Evolutionary conservation across 306 rosid species (phyloP), one percentile per base, ranked within the genome.

Genomic region (Argentina anserina): DNA sequence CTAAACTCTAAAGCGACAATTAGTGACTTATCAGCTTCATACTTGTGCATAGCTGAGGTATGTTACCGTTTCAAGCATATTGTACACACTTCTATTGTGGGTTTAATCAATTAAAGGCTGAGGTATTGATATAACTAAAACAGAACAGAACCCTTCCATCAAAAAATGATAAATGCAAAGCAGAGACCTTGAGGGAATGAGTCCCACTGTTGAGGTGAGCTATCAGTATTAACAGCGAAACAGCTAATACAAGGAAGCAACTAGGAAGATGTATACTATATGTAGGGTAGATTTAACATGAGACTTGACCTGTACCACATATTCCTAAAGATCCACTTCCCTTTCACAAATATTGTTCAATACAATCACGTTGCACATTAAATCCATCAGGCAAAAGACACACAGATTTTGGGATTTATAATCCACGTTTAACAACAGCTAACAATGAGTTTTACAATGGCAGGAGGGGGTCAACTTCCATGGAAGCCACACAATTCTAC

Each of bases 321-420:
- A 17, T 9, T 31, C 66, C 17, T 33, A 33, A 17, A 61, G 9
- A 61, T 61, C 42, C 17, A 11, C 58, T 29, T 1, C 41, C 18
- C 59, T 28, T 9, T 23, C 34, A 47, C 37, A 67, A 45, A 67
- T 26, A 67, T 26, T 21, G 70, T 29, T 25, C 33, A 15, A 70
- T 25, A 36, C 67, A 59, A 59, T 60, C 14, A 45, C 11, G 4
- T 34, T 10, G 40, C 28, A 47, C 33, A 39, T 37, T 13, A 8
- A 62, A 9, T 69, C 34, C 62, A 52, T 42, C 52, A 18, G 23
- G 60, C 25, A 61, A 68, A 47, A 39, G 76, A 73, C 82, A 81
- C 69, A 46, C 21, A 55, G 36, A 82, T 81, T 81, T 81, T 73
- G 63, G 79, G 67, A 69, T 68, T 77, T 23, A 77, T 69, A 55